Evolutionary conservation across 1,139 yeast genomes (phyloP), one percentile per base, ranked within the genome.

Genomic region (Dujonia santamariae): DNA sequence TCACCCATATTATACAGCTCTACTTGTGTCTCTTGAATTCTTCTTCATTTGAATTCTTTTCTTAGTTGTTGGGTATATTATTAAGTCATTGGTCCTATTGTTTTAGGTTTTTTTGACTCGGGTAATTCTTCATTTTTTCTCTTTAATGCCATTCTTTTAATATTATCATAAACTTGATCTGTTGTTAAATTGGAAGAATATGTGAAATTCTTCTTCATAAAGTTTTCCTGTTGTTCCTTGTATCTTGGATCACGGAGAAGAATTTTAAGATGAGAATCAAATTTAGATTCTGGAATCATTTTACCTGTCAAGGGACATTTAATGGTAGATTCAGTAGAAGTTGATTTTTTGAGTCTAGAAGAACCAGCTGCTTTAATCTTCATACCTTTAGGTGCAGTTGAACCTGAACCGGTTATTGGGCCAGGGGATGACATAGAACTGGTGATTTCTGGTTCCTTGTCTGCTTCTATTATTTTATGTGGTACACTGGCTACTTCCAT

Each of bases 211-310:
- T 87, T 85, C 21, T 72, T 65, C 43, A 83, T 78, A 51, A 74
- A 81, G 39, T 74, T 72, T 20, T 74, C 77, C 49, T 78, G 81
- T 53, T 86, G 90, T 42, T 78, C 78, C 45, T 79, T 72, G 61
- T 85, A 86, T 43, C 76, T 67, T 2, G 96, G 96, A 56, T 90
- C 96, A 35, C 92, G 62, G 31, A 86, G 63, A 37, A 85, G 62
- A n/a, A 79, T 73, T 38, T 77, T 74, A 44, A 88, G 65, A 55
- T 90, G 97, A 43, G 71, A 75, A 44, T 83, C 87, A 51, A 85
- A 86, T 43, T 81, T 66, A 36, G 72, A 69, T 47, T 85, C 94
- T 0, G 90, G 84, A 3, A 90, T 73, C 50, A 72, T 52, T 46
- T 79, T 73, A 1, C 80, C 80, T 0, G 95, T 83, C 37, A 86